These are phyloP conservation scores for Colletotrichum lini DNA, from an alignment of 2,329 filamentous ascomycete genomes.

Conservation along the genomic window DNA sequence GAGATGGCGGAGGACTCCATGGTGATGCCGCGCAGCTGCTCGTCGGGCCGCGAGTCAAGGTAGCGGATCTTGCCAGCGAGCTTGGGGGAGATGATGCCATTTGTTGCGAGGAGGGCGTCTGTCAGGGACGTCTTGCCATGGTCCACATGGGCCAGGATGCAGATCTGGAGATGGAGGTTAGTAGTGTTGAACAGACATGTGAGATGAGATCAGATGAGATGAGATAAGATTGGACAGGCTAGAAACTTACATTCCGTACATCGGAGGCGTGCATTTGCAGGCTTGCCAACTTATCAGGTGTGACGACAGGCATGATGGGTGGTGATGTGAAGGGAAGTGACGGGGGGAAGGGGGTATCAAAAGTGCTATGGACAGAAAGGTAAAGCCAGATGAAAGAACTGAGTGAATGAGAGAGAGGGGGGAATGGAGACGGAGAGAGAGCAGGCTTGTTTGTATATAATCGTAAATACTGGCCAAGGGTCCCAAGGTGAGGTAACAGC, in stretches of 20 bases:
- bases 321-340: neutral
- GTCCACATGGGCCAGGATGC: constrained; percentile 96
- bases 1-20: constrained; percentile 99
- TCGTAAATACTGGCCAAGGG: neutral
- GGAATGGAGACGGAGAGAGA: constrained; percentile 23
- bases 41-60: constrained; percentile 94
- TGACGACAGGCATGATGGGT: constrained; percentile 86
- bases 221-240: too few species aligned
- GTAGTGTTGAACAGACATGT: constrained; percentile 42
- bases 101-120: constrained; percentile 95
- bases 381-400: constrained; percentile 19
- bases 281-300: constrained; percentile 88
- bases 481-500: neutral
- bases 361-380: constrained; percentile 37
- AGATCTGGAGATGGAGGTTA: constrained; percentile 73
- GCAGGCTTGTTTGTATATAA: neutral
- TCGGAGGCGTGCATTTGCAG: constrained; percentile 90
- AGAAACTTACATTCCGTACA: constrained; percentile 85
- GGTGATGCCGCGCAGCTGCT: constrained; percentile 97
- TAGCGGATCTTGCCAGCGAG: constrained; percentile 98
- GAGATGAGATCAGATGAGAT: constrained; percentile 25
- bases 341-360: constrained; percentile 35
- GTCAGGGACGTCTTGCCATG: constrained; percentile 99
- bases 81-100: constrained; percentile 99
- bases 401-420: neutral